These are phyloP conservation scores for Yamadazyma pseudoaaseri DNA, from an alignment of 1,139 yeast genomes.

Conservation along the genomic window DNA sequence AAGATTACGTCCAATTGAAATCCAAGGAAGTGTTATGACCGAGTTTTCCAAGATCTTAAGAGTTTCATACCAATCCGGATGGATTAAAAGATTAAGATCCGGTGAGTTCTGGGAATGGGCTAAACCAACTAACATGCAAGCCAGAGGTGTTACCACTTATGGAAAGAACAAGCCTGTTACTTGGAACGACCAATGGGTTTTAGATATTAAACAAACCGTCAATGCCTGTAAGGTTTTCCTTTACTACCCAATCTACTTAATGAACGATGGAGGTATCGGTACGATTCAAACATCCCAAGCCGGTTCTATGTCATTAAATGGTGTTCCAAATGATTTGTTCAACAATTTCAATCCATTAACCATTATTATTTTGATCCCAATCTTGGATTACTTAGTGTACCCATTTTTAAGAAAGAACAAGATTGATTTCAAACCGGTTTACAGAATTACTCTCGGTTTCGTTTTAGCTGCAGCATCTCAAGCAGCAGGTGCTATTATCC, in stretches of 20 bases:
- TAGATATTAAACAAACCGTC: constrained; percentile 57
- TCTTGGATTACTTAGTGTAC: constrained; percentile 57
- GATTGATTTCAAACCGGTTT: constrained; percentile 36
- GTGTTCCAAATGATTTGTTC: constrained; percentile 71
- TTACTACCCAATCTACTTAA: constrained; percentile 62
- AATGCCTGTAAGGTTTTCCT: constrained; percentile 60
- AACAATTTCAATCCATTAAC: constrained; percentile 68
- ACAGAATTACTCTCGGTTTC: constrained; percentile 38
- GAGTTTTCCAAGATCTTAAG: constrained; percentile 40
- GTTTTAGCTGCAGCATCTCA: constrained; percentile 35
- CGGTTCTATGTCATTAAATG: constrained; percentile 62
- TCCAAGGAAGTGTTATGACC: constrained; percentile 49
- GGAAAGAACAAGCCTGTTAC: constrained; percentile 31
- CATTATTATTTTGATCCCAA: constrained; percentile 62
- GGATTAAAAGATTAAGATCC: constrained; percentile 32
- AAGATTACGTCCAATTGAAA: constrained; percentile 35
- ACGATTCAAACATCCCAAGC: constrained; percentile 64
- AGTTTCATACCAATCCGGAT: constrained; percentile 38
- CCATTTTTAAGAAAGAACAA: constrained; percentile 55
- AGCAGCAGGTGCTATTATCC: constrained; percentile 41
- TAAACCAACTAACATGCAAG: constrained; percentile 47
- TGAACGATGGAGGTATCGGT: constrained; percentile 66
- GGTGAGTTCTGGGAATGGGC: constrained; percentile 56
- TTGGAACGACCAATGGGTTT: constrained; percentile 59
- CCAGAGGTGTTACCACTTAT: constrained; percentile 31